Base-by-base conservation (phyloP, 257 asterid genomes). In the Ilex asprella region DNA sequence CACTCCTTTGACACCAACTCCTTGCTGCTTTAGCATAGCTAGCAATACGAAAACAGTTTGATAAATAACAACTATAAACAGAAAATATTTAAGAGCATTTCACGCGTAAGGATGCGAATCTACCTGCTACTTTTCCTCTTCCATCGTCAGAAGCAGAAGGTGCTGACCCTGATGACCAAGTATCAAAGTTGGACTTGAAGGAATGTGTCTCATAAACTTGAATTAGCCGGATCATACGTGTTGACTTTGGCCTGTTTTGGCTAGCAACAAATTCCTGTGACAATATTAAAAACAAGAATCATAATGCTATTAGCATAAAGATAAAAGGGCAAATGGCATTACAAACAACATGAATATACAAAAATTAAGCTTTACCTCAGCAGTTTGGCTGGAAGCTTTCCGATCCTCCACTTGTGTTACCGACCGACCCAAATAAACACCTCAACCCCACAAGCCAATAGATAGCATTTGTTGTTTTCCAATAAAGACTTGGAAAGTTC, bases 1-100 rank as follows among this genome's bases (percentile, higher is more conserved):
- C 61, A 86, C 81, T 70, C 91, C 90, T 80, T 89, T 93, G 70
- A 82, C 64, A 35, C 76, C 95, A 60, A 73, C 94, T 61, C 99
- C 97, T 81, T 93, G 99, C 77, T 93, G 99, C 78, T 93, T 93
- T 80, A 93, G 79, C 80, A 93, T 81, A 66, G 97, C 99, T 93
- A 67, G 69, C 75, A 75, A 67, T 56, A 66, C 29, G 64, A 60
- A 55, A 55, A 66, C 32, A 65, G 39, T 56, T 61, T 59, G 56
- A 71, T 29, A 66, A 52, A 64, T 62, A 39, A 65, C 49, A 58
- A 70, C 15, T 61, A 59, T 50, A 10, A 59, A 67, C 56, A 59
- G n/a, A 11, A 59, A 50, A 16, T 31, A 11, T 32, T 31, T 47
- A 70, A 50, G 39, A 11, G 21, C 59, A 50, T 55, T 31, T n/a